Conservation (phyloP, 106 monocot genomes). For the Triglochin maritima region DNA sequence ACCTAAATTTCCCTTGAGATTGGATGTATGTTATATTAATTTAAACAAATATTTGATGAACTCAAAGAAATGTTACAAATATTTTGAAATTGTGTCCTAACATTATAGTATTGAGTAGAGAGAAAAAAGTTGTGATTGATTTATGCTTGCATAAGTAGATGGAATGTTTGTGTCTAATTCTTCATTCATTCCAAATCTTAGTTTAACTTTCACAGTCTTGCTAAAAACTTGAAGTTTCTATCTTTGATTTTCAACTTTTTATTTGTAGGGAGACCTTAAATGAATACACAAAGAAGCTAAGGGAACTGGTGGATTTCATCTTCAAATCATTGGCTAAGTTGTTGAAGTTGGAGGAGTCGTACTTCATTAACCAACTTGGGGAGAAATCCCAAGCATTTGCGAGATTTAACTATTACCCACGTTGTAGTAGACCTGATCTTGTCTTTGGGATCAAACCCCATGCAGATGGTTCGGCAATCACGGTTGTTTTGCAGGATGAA, state of each 20-base stretch:
- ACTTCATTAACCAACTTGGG: slow-evolving; percentile 2
- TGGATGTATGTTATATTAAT: too few relatives aligned
- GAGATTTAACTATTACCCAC: slow-evolving; percentile 23
- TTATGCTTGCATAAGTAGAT: too few relatives aligned
- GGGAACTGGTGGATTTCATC: neutral
- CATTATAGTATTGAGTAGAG: too few relatives aligned
- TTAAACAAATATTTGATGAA: too few relatives aligned
- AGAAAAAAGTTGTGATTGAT: too few relatives aligned
- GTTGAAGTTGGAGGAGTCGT: neutral
- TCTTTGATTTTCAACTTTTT: neutral
- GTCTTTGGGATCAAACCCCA: slow-evolving; percentile 34
- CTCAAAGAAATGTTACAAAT: too few relatives aligned
- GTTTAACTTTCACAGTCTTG: too few relatives aligned
- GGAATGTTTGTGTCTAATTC: too few relatives aligned
- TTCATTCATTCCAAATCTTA: too few relatives aligned
- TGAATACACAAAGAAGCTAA: neutral
- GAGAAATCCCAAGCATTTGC: neutral
- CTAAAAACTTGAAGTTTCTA: neutral
- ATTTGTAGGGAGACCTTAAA: neutral
- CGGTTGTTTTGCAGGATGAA: slow-evolving; percentile 21
- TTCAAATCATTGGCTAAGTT: neutral
- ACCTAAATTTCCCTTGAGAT: too few relatives aligned
- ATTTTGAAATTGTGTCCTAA: too few relatives aligned
- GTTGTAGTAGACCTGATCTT: slow-evolving; percentile 26
- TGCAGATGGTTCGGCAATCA: slow-evolving; percentile 15